Percentiles rank a stretch among this genome's conserved stretches.
phyloP scores from a whole-genome alignment of 768 basidiomycete species.

The Boletus rex-veris region DNA sequence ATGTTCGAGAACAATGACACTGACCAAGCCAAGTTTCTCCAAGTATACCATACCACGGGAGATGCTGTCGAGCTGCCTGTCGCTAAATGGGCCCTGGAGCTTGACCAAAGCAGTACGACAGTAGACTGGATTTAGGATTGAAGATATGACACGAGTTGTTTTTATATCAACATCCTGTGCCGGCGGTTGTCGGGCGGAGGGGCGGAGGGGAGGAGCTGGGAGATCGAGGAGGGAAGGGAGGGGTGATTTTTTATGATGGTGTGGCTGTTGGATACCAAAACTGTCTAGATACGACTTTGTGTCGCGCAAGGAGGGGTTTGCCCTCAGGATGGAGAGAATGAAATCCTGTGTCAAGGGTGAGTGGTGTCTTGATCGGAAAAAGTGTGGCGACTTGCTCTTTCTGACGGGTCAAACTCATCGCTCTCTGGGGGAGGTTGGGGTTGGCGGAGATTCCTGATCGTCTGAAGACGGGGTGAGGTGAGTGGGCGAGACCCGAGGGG shows the following conservation, averaged over 20 bases:
- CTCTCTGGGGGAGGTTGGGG: constrained; percentile 10
- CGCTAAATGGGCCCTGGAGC: constrained; percentile 92
- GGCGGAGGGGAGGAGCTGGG: constrained; percentile 23
- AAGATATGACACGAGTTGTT: constrained; percentile 54
- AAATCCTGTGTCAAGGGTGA: constrained; percentile 66
- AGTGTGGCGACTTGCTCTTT: constrained; percentile 43
- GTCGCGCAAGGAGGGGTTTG: constrained; percentile 89
- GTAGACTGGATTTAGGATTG: constrained; percentile 81
- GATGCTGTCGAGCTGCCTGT: constrained; percentile 91
- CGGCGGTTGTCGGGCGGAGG: constrained; percentile 5
- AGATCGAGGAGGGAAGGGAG: constrained; percentile 23
- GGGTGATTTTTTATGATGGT: constrained; percentile 23
- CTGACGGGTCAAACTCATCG: constrained; percentile 36
- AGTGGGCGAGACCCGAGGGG: not conserved
- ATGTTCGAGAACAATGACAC: constrained; percentile 92
- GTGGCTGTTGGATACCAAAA: constrained; percentile 69
- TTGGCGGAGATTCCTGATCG: constrained; percentile 30
- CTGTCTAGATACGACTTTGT: constrained; percentile 86
- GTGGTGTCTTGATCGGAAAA: not conserved
- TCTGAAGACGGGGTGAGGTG: constrained; percentile 26
- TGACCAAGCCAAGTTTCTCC: constrained; percentile 92
- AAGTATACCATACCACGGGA: constrained; percentile 91
- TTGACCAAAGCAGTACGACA: constrained; percentile 93
- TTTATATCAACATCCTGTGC: constrained; percentile 31
- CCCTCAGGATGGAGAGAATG: constrained; percentile 88